These are phyloP conservation scores for Leccinum discolor DNA, from an alignment of 1,284 basidiomycete species.

Conservation along the genomic window DNA sequence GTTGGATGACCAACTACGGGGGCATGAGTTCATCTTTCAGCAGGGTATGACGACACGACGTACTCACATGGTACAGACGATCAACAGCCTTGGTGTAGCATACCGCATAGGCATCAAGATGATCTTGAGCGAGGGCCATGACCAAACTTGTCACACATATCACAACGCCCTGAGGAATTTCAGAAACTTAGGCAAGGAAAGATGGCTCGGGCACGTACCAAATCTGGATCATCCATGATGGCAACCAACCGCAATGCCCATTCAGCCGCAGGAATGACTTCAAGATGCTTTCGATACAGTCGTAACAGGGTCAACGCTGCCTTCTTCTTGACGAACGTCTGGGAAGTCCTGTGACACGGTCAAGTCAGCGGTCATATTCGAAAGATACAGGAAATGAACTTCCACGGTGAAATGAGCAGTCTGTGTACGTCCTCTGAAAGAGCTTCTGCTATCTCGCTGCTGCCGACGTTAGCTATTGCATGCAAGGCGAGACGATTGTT, in stretches of 20 bases:
- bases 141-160: constrained; percentile 92
- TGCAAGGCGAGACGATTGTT: constrained; percentile 97
- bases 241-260: constrained; percentile 96
- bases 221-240: constrained; percentile 92
- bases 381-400: constrained; percentile 30
- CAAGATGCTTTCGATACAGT: constrained; percentile 94
- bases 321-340: constrained; percentile 97
- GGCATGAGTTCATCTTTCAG: constrained; percentile 1
- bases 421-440: constrained; percentile 93
- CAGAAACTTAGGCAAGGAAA: constrained; percentile 7
- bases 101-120: constrained; percentile 86
- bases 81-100: constrained; percentile 96
- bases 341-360: constrained; percentile 73
- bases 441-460: constrained; percentile 98
- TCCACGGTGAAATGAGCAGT: constrained; percentile 93
- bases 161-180: constrained; percentile 77
- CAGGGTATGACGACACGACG: background rate
- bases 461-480: constrained; percentile 97
- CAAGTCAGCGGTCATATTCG: background rate
- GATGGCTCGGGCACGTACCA: constrained; percentile 49
- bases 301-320: constrained; percentile 93
- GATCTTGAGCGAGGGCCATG: constrained; percentile 94
- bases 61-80: constrained; percentile 78
- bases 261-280: constrained; percentile 90
- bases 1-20: constrained; percentile 83